Base-by-base conservation (phyloP, 2,329 filamentous ascomycete species). In the Diaporthe nobilis region DNA sequence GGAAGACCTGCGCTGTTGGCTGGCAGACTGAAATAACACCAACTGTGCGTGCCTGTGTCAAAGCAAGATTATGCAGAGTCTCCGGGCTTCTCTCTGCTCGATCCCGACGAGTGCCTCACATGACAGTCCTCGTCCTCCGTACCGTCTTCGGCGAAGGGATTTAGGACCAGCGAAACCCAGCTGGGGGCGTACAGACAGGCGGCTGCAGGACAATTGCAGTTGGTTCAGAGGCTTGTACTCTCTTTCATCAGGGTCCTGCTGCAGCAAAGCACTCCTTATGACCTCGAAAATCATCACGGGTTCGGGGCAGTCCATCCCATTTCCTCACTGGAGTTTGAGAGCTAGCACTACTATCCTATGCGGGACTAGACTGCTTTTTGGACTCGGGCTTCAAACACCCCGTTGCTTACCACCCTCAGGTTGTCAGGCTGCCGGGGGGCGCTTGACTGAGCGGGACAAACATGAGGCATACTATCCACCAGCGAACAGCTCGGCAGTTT, bases 371-470 rank as follows among this genome's bases (percentile, higher is more conserved):
- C 44, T 37, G 44, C 44, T 37, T 51, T 51, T n/a, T 37, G 44
- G 51, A n/a, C 7, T 51, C 65, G 65, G 65, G 42, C 34, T 55
- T 42, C 65, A 42, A 55, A 55, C 49, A 39, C 6, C n/a, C 65
- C 65, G 65, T 42, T 70, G 65, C 65, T 70, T 70, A 70, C 65
- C 65, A 53, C 65, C 47, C 34, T 70, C 65, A 39, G 10, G 8
- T 39, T 39, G 4, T 55, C 65, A 39, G 34, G 34, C 65, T 55
- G 65, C 47, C 22, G 49, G 22, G 15, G 12, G 15, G 12, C 65
- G 31, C 34, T 20, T 39, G 65, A 51, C 47, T 17, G 31, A 51
- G 10, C 31, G n/a, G 22, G 28, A 13, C 8, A 39, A 20, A 37
- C 61, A 51, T 20, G 28, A n/a, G 12, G 20, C 1, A 65, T 34